A percentile compares a stretch with the other conserved stretches of the same genome.
These are phyloP conservation scores for Nymphaea thermarum DNA, from an alignment of 164 flowering plant genomes.

Conservation along the genomic window DNA sequence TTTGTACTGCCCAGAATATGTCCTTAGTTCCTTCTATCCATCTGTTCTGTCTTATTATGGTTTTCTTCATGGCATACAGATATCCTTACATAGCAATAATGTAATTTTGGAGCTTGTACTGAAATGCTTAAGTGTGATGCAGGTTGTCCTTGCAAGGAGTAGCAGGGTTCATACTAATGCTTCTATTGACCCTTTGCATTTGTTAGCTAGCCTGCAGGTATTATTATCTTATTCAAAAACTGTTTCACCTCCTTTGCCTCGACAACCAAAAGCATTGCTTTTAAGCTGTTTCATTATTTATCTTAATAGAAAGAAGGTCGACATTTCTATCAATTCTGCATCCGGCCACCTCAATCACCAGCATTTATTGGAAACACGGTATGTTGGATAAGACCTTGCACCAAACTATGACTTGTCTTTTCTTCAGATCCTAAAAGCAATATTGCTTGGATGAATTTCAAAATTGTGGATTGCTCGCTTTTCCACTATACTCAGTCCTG, in stretches of 20 bases:
- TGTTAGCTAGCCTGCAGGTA: constrained; percentile 82
- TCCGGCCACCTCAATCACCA: constrained; percentile 84
- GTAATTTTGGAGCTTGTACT: too few species aligned
- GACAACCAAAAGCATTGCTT: background rate
- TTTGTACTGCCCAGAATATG: too few species aligned
- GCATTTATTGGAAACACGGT: constrained; percentile 96
- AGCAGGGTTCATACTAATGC: constrained; percentile 46
- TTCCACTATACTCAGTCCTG: too few species aligned
- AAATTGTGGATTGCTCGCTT: too few species aligned
- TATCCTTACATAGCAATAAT: too few species aligned
- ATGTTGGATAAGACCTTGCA: constrained; percentile 12
- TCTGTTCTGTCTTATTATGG: too few species aligned
- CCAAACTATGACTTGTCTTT: too few species aligned
- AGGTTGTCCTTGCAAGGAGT: constrained; percentile 96
- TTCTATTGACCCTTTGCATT: constrained; percentile 63
- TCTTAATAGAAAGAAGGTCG: constrained; percentile 57
- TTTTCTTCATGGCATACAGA: too few species aligned
- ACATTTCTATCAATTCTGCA: constrained; percentile 78
- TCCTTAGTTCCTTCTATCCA: too few species aligned
- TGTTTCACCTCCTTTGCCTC: background rate
- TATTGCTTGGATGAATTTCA: too few species aligned
- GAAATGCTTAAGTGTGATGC: constrained; percentile 7
- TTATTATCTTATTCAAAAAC: background rate
- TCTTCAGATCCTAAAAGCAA: too few species aligned
- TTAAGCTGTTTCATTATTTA: background rate